A percentile compares a stretch with the other conserved stretches of the same genome.
These are phyloP conservation scores for Boletus holoroseus DNA, from an alignment of 1,284 basidiomycete genomes.

Conservation along the genomic window DNA sequence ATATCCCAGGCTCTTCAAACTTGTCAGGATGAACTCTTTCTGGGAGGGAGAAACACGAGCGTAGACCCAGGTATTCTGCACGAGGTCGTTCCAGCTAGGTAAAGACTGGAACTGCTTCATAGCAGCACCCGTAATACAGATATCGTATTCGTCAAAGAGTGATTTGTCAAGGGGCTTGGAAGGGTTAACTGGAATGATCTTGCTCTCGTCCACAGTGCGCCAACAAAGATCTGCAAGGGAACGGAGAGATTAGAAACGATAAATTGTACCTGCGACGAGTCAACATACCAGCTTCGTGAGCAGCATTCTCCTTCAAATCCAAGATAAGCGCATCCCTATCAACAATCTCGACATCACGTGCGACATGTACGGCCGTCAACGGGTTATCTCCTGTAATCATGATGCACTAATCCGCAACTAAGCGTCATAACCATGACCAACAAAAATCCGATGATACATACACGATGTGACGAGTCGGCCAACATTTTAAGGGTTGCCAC, in stretches of 20 bases:
- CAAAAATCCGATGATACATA: constrained; percentile 39
- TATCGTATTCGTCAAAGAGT: constrained; percentile 82
- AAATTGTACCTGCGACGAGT: background rate
- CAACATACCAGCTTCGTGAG: constrained; percentile 56
- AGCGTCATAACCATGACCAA: constrained; percentile 6
- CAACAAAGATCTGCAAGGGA: constrained; percentile 67
- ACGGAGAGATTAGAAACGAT: background rate
- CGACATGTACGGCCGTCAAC: constrained; percentile 90
- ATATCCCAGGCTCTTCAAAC: constrained; percentile 83
- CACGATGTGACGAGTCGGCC: constrained; percentile 88
- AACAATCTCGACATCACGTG: constrained; percentile 90
- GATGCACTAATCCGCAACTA: constrained; percentile 59
- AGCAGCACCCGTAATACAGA: constrained; percentile 90
- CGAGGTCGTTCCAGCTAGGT: constrained; percentile 68
- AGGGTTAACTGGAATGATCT: constrained; percentile 79
- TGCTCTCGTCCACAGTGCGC: constrained; percentile 87
- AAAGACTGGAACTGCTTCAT: constrained; percentile 72
- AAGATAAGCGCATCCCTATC: constrained; percentile 90
- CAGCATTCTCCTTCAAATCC: constrained; percentile 79
- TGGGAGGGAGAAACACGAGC: constrained; percentile 93
- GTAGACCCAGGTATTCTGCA: constrained; percentile 94
- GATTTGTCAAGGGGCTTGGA: constrained; percentile 68
- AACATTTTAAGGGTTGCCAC: constrained; percentile 87
- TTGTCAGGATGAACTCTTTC: constrained; percentile 89
- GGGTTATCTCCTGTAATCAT: constrained; percentile 99